These are phyloP conservation scores for Beauveria caledonica DNA, from an alignment of 2,329 filamentous ascomycete genomes.

Conservation along the genomic window DNA sequence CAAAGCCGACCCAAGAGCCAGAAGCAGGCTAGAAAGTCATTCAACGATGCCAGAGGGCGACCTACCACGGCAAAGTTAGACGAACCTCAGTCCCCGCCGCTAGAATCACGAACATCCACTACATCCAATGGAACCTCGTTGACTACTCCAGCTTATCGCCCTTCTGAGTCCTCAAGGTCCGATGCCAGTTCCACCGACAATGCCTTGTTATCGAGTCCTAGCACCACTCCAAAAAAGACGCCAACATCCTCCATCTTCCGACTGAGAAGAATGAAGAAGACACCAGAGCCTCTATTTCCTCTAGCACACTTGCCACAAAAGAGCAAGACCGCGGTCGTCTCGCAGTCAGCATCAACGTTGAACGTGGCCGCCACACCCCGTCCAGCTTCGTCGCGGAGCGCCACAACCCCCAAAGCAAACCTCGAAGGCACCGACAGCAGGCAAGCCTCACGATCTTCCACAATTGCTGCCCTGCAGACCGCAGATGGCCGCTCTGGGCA, in stretches of 20 bases:
- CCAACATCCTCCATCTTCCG: slow-evolving; percentile 71
- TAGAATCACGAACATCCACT: slow-evolving; percentile 22
- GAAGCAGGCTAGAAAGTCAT: slow-evolving; percentile 27
- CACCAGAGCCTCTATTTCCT: slow-evolving; percentile 72
- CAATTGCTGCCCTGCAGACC: slow-evolving; percentile 40
- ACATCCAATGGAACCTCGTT: slow-evolving; percentile 35
- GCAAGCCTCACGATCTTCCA: slow-evolving; percentile 26
- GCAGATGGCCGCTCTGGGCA: slow-evolving; percentile 45
- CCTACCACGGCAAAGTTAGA: slow-evolving; percentile 39
- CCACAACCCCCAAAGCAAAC: slow-evolving; percentile 18
- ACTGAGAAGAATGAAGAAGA: slow-evolving; percentile 68
- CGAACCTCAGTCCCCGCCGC: slow-evolving; percentile 37
- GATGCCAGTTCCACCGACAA: slow-evolving; percentile 73
- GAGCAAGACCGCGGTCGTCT: slow-evolving; percentile 34
- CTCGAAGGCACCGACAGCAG: slow-evolving; percentile 23
- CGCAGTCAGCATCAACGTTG: slow-evolving; percentile 36
- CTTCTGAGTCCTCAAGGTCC: slow-evolving; percentile 74
- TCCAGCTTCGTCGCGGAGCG: slow-evolving; percentile 28
- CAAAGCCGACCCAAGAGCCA: slow-evolving; percentile 2
- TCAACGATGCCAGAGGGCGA: slow-evolving; percentile 34
- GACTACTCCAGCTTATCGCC: slow-evolving; percentile 37
- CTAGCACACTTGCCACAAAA: slow-evolving; percentile 77
- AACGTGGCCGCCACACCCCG: slow-evolving; percentile 25
- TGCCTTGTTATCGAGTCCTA: slow-evolving; percentile 49
- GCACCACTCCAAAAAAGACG: slow-evolving; percentile 51